A percentile compares a stretch with the other conserved stretches of the same genome.
Evolutionary conservation across 169 alveolate genomes (phyloP).

Genomic region (Ichthyophthirius multifiliis): DNA sequence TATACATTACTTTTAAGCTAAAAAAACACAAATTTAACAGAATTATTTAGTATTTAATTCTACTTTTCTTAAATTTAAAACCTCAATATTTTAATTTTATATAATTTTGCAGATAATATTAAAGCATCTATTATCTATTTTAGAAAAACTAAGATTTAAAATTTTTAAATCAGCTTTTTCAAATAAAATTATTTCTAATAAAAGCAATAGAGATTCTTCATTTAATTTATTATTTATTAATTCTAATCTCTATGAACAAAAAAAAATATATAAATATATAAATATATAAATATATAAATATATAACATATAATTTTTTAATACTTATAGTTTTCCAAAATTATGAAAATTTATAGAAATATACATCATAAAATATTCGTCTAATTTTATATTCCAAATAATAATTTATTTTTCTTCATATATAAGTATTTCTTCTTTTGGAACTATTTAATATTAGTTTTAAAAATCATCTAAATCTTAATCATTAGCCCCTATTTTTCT

Average conservation of each 20-base stretch:
- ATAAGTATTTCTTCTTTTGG: conserved; percentile 2
- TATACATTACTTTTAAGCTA: neutral
- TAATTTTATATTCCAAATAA: neutral
- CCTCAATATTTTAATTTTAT: neutral
- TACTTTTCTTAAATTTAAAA: neutral
- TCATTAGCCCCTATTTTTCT: neutral
- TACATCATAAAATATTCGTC: neutral
- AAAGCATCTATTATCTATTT: neutral
- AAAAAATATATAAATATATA: too few relatives aligned
- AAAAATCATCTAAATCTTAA: neutral
- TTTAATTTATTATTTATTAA: neutral
- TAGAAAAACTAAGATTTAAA: neutral
- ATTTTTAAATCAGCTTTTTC: neutral
- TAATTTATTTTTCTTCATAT: neutral
- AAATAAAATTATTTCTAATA: neutral
- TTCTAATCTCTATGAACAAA: neutral
- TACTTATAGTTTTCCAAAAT: neutral
- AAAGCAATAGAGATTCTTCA: neutral
- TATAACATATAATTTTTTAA: too few relatives aligned
- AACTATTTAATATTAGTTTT: neutral
- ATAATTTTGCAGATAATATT: neutral
- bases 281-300: too few relatives aligned
- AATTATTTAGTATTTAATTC: neutral
- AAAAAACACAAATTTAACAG: neutral
- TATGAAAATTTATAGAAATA: neutral